Percentiles rank a stretch among this genome's conserved stretches.
phyloP scores from a whole-genome alignment of 495 filamentous ascomycete genomes.

The Neurospora tetrasperma region DNA sequence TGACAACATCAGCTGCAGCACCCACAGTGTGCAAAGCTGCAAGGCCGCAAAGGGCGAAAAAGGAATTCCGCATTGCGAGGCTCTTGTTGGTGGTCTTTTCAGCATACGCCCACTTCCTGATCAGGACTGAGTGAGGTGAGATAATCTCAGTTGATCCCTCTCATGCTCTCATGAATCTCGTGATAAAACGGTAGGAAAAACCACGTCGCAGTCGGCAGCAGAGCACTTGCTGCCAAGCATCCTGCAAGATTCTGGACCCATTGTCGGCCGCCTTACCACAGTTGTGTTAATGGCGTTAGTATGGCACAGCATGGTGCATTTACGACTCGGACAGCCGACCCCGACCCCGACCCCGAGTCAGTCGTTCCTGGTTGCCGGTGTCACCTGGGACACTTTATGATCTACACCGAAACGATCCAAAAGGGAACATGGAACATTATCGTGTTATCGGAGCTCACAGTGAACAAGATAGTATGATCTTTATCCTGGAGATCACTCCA shows the following conservation, averaged over 20 bases:
- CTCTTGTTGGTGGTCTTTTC: background rate
- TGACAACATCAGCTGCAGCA: constrained; percentile 22
- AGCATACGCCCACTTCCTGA: background rate
- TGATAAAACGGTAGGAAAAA: background rate
- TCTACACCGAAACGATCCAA: background rate
- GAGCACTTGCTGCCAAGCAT: background rate
- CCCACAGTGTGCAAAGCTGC: background rate
- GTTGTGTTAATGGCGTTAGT: background rate
- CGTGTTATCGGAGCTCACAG: too few relatives aligned
- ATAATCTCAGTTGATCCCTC: background rate
- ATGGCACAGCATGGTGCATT: background rate
- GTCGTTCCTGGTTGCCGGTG: background rate
- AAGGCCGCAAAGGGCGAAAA: background rate
- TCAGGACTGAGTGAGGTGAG: background rate
- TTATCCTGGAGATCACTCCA: background rate
- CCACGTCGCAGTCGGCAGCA: background rate
- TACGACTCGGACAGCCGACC: background rate
- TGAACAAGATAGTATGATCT: background rate
- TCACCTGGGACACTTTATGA: background rate
- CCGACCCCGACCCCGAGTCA: background rate
- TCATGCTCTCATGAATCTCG: background rate
- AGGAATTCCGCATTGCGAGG: background rate
- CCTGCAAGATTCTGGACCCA: background rate
- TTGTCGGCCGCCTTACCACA: background rate
- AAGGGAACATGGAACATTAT: background rate